Evolutionary conservation across 805 yeast genomes (phyloP).

Genomic region (Lipomyces lipofer): DNA sequence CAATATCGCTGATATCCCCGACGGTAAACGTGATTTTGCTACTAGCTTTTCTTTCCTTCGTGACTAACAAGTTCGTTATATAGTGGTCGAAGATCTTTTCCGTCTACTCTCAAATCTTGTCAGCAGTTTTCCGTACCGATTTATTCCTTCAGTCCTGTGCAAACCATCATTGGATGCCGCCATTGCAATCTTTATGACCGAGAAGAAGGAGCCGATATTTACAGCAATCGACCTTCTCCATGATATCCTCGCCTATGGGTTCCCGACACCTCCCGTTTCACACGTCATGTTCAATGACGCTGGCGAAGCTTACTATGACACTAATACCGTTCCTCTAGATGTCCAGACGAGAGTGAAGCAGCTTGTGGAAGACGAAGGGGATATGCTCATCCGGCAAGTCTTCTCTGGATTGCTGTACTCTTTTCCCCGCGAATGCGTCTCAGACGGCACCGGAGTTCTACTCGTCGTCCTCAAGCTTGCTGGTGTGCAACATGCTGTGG

Average conservation of each 20-base stretch:
- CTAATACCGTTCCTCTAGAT: constrained; percentile 55
- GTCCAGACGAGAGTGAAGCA: constrained; percentile 52
- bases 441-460: constrained; percentile 74
- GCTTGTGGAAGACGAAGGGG: constrained; percentile 58
- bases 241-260: constrained; percentile 84
- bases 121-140: constrained; percentile 66
- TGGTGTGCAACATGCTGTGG: constrained; percentile 45
- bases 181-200: constrained; percentile 53
- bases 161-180: constrained; percentile 59
- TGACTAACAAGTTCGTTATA: neutral
- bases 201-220: constrained; percentile 69
- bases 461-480: constrained; percentile 58
- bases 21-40: constrained; percentile 41
- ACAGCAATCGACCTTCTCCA: constrained; percentile 73
- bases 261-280: constrained; percentile 75
- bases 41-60: neutral
- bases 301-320: constrained; percentile 8
- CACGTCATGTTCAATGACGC: constrained; percentile 45
- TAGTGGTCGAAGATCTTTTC: constrained; percentile 77
- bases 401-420: constrained; percentile 68
- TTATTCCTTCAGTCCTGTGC: constrained; percentile 46
- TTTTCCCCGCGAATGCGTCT: constrained; percentile 67
- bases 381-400: constrained; percentile 52
- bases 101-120: constrained; percentile 74
- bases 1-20: constrained; percentile 49